Evolutionary conservation across 176 grass and related monocot genomes (phyloP), one percentile per base, ranked within the genome.

Genomic region (Bothriochloa decipiens): DNA sequence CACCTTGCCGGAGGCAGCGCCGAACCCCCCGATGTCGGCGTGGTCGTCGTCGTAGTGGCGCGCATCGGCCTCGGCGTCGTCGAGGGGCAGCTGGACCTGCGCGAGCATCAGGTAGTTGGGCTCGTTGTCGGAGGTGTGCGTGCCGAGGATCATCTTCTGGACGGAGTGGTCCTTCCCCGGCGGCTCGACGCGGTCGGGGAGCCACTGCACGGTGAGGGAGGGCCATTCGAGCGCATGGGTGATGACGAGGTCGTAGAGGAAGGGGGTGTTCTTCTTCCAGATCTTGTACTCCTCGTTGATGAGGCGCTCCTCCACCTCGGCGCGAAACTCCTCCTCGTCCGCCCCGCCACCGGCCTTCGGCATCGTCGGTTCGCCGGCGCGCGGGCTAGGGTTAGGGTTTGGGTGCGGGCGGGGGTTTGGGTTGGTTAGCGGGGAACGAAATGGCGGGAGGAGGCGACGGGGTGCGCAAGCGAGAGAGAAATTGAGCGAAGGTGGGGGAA

Each of bases 261-360:
- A 99, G 7, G 96, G 96, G 3, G 96, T 96, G 88, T 99, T 99
- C 86, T 99, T 99, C 91, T 99, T 99, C 96, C 96, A 99, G 91
- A 99, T 99, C 96, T 99, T 99, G 96, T 96, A 99, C 88, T 99
- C 96, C 84, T 99, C 96, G 84, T 99, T 99, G 84, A 99, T 89
- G 39, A 94, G 78, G 74, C 96, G 89, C 88, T 96, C 93, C 88
- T 96, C 96, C 64, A 94, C 83, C 88, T 96, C 93, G 17, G 89
- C 86, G 22, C 96, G 93, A 81, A 94, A 90, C 79, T 92, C 93
- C 68, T 99, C 96, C 28, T 92, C 96, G 49, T 87, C 66, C 5
- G 23, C 89, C 0, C 77, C 68, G 11, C 84, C 84, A 39, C 70
- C 81, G 39, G 89, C 89, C 90, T 92, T 95, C 83, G 93, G 90